Percentiles rank a stretch among this genome's conserved stretches.
phyloP scores from a whole-genome alignment of 108 stramenopile species.

The Skeletonema tropicum region DNA sequence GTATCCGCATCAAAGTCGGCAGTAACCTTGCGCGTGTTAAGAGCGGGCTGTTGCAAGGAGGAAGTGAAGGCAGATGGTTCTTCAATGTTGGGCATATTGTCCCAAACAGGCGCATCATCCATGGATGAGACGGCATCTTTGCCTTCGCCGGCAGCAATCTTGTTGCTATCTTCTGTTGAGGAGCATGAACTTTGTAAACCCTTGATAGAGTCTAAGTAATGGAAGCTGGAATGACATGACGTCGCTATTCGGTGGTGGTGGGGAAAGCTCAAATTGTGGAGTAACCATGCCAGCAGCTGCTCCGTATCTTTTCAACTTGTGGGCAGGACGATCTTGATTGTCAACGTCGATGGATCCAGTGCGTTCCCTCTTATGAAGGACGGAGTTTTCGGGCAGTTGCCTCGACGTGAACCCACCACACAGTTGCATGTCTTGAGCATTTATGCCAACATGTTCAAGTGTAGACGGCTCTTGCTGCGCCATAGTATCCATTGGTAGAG shows the following conservation, averaged over 20 bases:
- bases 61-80: background rate
- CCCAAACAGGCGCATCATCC: background rate
- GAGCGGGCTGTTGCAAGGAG: background rate
- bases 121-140: background rate
- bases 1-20: background rate
- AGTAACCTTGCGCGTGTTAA: background rate
- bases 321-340: background rate
- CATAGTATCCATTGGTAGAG: background rate
- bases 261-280: background rate
- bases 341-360: background rate
- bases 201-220: background rate
- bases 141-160: background rate
- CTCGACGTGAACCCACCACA: no score
- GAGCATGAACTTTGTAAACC: background rate
- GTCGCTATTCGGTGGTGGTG: background rate
- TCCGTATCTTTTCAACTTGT: background rate
- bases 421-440: background rate
- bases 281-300: background rate
- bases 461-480: background rate
- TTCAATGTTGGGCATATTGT: background rate
- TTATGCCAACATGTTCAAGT: background rate
- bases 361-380: background rate
- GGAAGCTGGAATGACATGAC: background rate
- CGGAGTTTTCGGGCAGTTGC: background rate
- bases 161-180: background rate